Conservation (phyloP, 805 yeast genomes). For the Ogataea ramenticola region DNA sequence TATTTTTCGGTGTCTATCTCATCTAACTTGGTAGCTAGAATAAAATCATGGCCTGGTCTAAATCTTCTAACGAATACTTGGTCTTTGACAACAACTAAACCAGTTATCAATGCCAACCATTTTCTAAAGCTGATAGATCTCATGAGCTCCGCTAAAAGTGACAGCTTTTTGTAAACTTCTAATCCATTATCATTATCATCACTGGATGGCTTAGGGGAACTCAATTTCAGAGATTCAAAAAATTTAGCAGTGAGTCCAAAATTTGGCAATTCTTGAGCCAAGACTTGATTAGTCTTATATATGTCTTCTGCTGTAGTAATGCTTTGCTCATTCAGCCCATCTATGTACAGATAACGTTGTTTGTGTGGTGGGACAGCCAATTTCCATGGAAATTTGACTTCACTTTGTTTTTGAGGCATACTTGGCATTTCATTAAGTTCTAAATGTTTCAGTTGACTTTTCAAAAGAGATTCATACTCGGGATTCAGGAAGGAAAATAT, state of each 20-base stretch:
- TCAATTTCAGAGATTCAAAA: conserved; percentile 9
- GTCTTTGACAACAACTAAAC: conserved; percentile 53
- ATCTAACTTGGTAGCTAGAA: conserved; percentile 62
- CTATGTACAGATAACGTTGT: conserved; percentile 77
- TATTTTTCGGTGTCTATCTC: conserved; percentile 29
- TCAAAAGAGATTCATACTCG: conserved; percentile 41
- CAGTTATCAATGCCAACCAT: conserved; percentile 62
- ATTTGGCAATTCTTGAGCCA: conserved; percentile 47
- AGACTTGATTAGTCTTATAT: conserved; percentile 17
- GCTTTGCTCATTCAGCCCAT: conserved; percentile 42
- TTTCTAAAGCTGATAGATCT: conserved; percentile 56
- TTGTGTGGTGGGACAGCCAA: conserved; percentile 92
- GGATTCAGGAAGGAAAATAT: conserved; percentile 55
- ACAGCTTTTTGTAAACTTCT: conserved; percentile 29
- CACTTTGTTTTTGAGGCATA: conserved; percentile 49
- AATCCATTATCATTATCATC: conserved; percentile 20
- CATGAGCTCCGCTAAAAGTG: conserved; percentile 51
- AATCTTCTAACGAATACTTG: conserved; percentile 75
- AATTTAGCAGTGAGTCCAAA: conserved; percentile 28
- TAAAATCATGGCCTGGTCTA: conserved; percentile 92
- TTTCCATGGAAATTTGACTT: conserved; percentile 73
- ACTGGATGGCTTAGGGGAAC: conserved; percentile 1
- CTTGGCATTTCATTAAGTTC: conserved; percentile 50
- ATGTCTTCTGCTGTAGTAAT: conserved; percentile 28
- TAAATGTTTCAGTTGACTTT: conserved; percentile 38